phyloP scores from a whole-genome alignment of 306 rosid species.

The Quercus berberidifolia region DNA sequence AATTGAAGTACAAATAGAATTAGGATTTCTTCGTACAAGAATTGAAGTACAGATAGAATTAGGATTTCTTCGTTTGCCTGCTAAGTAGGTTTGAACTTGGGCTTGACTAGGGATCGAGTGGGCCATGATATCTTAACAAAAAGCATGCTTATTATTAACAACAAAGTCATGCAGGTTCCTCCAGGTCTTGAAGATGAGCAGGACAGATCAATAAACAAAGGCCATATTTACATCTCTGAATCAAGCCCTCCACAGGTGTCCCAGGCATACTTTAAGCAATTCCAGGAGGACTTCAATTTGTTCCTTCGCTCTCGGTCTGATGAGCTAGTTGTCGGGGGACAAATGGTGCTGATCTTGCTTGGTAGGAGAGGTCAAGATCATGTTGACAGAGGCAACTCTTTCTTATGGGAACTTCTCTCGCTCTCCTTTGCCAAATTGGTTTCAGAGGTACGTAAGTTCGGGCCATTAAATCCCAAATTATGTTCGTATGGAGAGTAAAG shows the following conservation, averaged over 20 bases:
- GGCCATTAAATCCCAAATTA: too few species aligned
- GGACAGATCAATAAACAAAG: slow-evolving; percentile 59
- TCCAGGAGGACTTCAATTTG: slow-evolving; percentile 61
- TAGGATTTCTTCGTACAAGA: too few species aligned
- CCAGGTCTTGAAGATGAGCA: slow-evolving; percentile 46
- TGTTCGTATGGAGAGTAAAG: too few species aligned
- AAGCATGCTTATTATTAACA: background rate
- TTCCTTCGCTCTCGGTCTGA: slow-evolving; percentile 65
- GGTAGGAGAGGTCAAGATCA: slow-evolving; percentile 70
- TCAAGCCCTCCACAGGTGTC: slow-evolving; percentile 57
- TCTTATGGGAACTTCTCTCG: slow-evolving; percentile 77
- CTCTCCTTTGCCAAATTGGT: slow-evolving; percentile 57
- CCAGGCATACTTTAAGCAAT: slow-evolving; percentile 67
- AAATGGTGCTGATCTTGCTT: slow-evolving; percentile 67
- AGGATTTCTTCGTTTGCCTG: too few species aligned
- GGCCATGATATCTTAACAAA: background rate
- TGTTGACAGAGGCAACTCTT: slow-evolving; percentile 77
- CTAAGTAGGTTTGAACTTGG: too few species aligned
- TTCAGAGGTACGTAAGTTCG: slow-evolving; percentile 45
- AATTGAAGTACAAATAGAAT: too few species aligned
- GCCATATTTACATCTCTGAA: slow-evolving; percentile 64
- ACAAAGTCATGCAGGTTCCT: slow-evolving; percentile 65
- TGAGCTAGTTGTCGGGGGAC: slow-evolving; percentile 68
- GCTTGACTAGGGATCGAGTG: too few species aligned
- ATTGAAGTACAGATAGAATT: too few species aligned